Evolutionary conservation across 192 early-diverging fungal species (phyloP), one percentile per base, ranked within the genome.

Genomic region (Coemansia sp.): DNA sequence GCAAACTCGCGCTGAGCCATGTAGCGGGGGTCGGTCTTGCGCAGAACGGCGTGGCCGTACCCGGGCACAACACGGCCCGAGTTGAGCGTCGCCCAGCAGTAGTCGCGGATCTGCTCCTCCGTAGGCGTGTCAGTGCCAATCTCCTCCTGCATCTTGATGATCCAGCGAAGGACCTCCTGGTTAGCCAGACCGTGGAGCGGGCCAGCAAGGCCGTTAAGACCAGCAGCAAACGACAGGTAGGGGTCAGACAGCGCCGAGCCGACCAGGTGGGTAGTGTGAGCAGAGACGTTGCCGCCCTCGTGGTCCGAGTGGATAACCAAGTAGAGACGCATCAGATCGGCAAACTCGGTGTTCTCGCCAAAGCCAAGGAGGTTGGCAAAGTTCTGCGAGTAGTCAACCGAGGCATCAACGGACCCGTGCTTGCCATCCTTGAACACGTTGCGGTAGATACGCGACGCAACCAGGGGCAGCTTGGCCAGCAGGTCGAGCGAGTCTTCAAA

Each of bases 291-390:
- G 78, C 97, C 97, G 79, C 97, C 97, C 88, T 99, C 97, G 90
- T 99, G 97, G 87, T 99, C 97, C 69, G 95, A 97, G 92, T 99
- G 97, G 85, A 99, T 98, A 79, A 94, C 95, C 75, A 99, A 86
- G 90, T 99, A 99, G 72, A 99, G 87, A 67, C 97, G 93, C 92
- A 99, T 95, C 75, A 99, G 91, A 78, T 99, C 97, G 56, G 94
- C 86, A 85, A 99, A 99, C 63, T 91, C 87, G 80, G 89, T 85
- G 85, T 89, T 93, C 64, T 93, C 88, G 50, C 85, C 87, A 85
- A 88, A 99, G 65, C 97, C 97, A 16, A 99, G 88, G 54, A 97
- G 86, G 74, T 88, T 89, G 81, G 97, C 89, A 78, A 95, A 93
- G 91, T 99, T 98, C 80, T 92, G 93, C 77, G 90, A 91, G 87